Percentiles rank a stretch among this genome's conserved stretches.
These are phyloP conservation scores for Rubus idaeus DNA, from an alignment of 306 rosid genomes.

Conservation along the genomic window DNA sequence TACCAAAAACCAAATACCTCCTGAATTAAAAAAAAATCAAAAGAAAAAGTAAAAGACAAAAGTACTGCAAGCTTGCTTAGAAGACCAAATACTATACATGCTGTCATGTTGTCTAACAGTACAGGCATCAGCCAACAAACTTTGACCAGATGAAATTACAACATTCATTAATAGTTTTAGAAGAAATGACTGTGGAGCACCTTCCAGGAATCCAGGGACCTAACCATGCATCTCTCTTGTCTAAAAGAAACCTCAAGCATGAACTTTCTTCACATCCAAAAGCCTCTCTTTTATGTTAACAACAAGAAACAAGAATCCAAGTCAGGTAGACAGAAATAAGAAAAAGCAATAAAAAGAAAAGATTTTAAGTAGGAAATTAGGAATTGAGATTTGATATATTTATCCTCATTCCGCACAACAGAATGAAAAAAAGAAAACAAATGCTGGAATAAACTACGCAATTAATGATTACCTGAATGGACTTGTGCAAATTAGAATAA, in stretches of 20 bases:
- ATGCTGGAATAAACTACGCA: constrained; percentile 15
- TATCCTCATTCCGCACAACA: constrained; percentile 4
- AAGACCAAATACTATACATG: not conserved
- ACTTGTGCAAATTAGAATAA: constrained; percentile 77
- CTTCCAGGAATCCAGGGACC: constrained; percentile 99
- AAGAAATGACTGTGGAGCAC: constrained; percentile 35
- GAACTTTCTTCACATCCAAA: constrained; percentile 90
- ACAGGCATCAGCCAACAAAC: constrained; percentile 7
- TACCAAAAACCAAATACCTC: constrained; percentile 18
- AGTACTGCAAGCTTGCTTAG: constrained; percentile 9
- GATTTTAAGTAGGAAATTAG: not conserved
- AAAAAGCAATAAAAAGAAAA: not conserved
- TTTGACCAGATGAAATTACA: not conserved
- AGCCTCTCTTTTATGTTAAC: constrained; percentile 56
- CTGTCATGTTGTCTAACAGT: not conserved
- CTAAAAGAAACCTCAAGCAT: constrained; percentile 88
- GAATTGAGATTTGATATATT: constrained; percentile 7
- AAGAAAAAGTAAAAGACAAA: not conserved
- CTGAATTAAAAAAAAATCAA: not conserved
- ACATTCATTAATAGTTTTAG: not conserved
- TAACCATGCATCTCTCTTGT: constrained; percentile 98
- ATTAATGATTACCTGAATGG: constrained; percentile 72
- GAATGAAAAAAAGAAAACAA: constrained; percentile 9
- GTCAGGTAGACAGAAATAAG: constrained; percentile 27
- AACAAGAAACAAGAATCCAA: constrained; percentile 32